A percentile compares a stretch with the other conserved stretches of the same genome.
Evolutionary conservation across 495 filamentous ascomycete genomes (phyloP).

Genomic region (Aspergillus cavernicola): DNA sequence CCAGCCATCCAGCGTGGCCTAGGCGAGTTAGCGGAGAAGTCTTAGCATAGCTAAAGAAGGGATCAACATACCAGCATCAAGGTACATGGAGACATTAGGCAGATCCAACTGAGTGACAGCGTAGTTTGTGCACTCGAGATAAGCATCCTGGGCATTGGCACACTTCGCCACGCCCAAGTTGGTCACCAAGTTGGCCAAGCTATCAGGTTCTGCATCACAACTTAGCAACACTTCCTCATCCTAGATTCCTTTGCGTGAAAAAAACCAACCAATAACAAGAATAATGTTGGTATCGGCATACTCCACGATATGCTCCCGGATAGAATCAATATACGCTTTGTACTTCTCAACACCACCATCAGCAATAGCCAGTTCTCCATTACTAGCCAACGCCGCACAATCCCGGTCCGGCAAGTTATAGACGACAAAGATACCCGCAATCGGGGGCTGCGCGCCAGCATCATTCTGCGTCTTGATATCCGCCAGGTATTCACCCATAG

Average conservation of each 20-base stretch:
- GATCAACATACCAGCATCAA: constrained; percentile 59
- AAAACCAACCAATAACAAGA: constrained; percentile 52
- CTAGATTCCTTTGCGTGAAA: constrained; percentile 28
- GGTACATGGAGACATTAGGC: constrained; percentile 76
- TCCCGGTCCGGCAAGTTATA: constrained; percentile 78
- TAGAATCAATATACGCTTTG: constrained; percentile 68
- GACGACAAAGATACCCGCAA: constrained; percentile 59
- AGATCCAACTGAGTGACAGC: constrained; percentile 68
- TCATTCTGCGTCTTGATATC: constrained; percentile 55
- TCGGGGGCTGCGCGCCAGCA: constrained; percentile 45
- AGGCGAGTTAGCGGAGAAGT: neutral
- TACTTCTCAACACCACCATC: constrained; percentile 57
- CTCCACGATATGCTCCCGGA: constrained; percentile 24
- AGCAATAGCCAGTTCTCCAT: constrained; percentile 67
- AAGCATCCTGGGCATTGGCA: constrained; percentile 56
- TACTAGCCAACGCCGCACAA: constrained; percentile 72
- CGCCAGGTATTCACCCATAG: constrained; percentile 51
- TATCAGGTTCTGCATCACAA: constrained; percentile 64
- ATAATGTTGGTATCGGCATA: constrained; percentile 32
- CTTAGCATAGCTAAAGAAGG: no score
- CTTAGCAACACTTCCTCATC: constrained; percentile 38
- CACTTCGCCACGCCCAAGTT: constrained; percentile 64
- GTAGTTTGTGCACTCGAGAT: constrained; percentile 68
- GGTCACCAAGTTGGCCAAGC: constrained; percentile 76
- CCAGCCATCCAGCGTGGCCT: constrained; percentile 67